Percentiles rank a stretch among this genome's conserved stretches.
Evolutionary conservation across 2,329 filamentous ascomycete species (phyloP).

Genomic region (Cladosporium colombiae): DNA sequence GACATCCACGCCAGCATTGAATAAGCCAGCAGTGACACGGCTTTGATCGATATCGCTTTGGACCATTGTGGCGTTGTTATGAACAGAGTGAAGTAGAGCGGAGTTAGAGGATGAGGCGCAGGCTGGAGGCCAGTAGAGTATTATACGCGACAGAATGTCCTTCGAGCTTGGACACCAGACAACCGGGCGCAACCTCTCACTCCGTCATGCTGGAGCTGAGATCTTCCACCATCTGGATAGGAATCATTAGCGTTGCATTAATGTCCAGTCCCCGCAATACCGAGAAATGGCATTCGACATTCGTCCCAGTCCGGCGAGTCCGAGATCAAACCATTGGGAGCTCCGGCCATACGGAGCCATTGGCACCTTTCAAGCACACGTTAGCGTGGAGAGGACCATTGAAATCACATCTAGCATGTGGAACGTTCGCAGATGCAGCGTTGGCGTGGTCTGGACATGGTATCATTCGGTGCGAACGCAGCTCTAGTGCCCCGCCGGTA

Average conservation of each 20-base stretch:
- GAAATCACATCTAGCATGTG: background rate
- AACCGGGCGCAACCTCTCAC: background rate
- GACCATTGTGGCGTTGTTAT: slow-evolving; percentile 5
- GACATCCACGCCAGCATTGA: slow-evolving; percentile 12
- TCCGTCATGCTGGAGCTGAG: slow-evolving; percentile 12
- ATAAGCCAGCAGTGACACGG: slow-evolving; percentile 10
- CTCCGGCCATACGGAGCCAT: background rate
- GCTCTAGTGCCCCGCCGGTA: background rate
- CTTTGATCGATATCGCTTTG: slow-evolving; percentile 16
- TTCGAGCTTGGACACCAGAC: background rate
- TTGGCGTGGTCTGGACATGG: background rate
- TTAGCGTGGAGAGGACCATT: slow-evolving; percentile 4
- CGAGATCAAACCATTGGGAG: background rate
- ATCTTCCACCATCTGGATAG: slow-evolving; percentile 5
- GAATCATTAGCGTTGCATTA: slow-evolving; percentile 10
- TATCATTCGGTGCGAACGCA: background rate
- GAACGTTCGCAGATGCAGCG: slow-evolving; percentile 11
- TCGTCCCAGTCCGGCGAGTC: background rate
- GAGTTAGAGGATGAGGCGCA: background rate
- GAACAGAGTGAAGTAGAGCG: background rate
- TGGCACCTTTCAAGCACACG: background rate
- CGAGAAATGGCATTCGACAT: background rate
- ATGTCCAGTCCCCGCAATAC: slow-evolving; percentile 2
- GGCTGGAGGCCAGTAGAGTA: background rate
- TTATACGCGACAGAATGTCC: background rate